These are phyloP conservation scores for Zoysia japonica DNA, from an alignment of 176 grass and related monocot species.

Conservation along the genomic window DNA sequence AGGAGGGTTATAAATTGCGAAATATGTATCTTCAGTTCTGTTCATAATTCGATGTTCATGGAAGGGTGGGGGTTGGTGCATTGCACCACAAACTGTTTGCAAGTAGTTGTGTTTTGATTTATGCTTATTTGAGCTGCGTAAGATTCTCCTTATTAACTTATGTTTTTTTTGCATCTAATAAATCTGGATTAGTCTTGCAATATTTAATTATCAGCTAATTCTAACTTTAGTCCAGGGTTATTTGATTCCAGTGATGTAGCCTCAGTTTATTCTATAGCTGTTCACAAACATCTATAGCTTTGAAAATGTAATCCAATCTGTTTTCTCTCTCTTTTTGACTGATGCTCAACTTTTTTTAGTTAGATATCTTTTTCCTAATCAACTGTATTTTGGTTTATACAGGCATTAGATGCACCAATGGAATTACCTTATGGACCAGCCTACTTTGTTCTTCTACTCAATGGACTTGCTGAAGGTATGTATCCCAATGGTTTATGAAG, in stretches of 20 bases:
- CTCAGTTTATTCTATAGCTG: not conserved
- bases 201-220: not conserved
- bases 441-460: conserved; percentile 62
- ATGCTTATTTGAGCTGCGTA: conserved; percentile 6
- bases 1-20: not conserved
- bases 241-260: not conserved
- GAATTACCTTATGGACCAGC: conserved; percentile 41
- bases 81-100: not conserved
- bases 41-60: not conserved
- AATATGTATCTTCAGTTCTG: not conserved
- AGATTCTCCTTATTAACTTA: conserved; percentile 2
- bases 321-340: not conserved
- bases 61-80: not conserved
- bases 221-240: not conserved
- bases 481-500: conserved; percentile 12
- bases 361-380: conserved; percentile 25
- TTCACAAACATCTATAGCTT: not conserved
- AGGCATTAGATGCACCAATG: conserved; percentile 73
- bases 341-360: not conserved
- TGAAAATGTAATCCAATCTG: not conserved
- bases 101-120: conserved; percentile 13
- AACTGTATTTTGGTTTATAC: conserved; percentile 37
- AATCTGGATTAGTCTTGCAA: conserved; percentile 17
- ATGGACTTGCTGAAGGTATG: conserved; percentile 70
- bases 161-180: conserved; percentile 7